Evolutionary conservation across 2,329 filamentous ascomycete genomes (phyloP).

Genomic region (Tricladium varicosporioides): DNA sequence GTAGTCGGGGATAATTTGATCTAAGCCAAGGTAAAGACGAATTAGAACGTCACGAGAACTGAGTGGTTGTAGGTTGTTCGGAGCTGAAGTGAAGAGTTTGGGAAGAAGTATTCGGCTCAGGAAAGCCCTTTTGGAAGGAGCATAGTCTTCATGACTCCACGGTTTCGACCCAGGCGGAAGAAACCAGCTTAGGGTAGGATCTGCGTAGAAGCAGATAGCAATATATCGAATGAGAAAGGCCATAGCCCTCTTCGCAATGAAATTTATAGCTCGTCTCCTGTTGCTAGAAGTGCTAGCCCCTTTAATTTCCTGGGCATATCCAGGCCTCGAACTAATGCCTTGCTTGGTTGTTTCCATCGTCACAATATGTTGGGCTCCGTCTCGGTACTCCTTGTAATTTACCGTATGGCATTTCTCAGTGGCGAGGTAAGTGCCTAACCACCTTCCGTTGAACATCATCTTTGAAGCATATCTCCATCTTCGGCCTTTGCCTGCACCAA

Average conservation of each 20-base stretch:
- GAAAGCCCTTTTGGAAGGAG: constrained; percentile 1
- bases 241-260: neutral
- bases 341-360: neutral
- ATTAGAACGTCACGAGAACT: constrained; percentile 3
- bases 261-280: neutral
- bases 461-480: neutral
- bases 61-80: neutral
- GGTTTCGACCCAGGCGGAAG: neutral
- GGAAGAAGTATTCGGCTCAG: constrained; percentile 3
- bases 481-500: neutral
- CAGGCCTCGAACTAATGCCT: neutral
- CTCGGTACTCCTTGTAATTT: neutral
- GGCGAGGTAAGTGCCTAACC: constrained; percentile 1
- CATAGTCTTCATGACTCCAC: neutral
- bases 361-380: neutral
- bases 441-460: constrained; percentile 11
- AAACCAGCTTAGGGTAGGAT: neutral
- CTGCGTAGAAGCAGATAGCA: neutral
- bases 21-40: neutral
- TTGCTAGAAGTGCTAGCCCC: neutral
- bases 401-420: neutral
- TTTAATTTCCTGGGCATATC: neutral
- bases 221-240: neutral
- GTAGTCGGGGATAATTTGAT: neutral
- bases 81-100: neutral